Base-by-base conservation (phyloP, 1,284 basidiomycete species). In the Phaffia rhodozyma region DNA sequence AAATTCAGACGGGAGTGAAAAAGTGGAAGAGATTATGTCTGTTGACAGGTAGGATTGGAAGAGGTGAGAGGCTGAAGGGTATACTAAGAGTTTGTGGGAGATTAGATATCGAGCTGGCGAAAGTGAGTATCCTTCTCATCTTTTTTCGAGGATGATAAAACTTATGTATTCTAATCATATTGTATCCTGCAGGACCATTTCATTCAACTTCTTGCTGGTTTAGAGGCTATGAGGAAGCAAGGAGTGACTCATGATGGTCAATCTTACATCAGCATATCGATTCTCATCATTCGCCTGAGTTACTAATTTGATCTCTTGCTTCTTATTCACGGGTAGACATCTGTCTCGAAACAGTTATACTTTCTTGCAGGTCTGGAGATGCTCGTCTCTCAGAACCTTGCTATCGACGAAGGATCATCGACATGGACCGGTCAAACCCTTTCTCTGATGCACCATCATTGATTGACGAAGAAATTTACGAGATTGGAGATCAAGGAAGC, bases 401-500 rank as follows among this genome's bases (percentile, higher is more conserved):
- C 21, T 77, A 74, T 63, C 72, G 73, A 4, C 63, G 71, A 11
- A 68, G 71, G 0, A 71, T 77, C 50, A 67, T 71, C 29, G 76
- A 77, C 63, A 69, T 75, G 55, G 72, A 77, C 64, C 68, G 73
- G 20, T 76, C 76, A 0, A 76, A 77, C 58, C 73, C 71, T 1
- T 77, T 77, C 65, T 66, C 75, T 3, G 68, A 68, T 5, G 23
- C 54, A 59, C 66, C 47, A 30, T 61, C 68, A 13, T 64, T 71
- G 20, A 72, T 74, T 20, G 61, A 51, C 2, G 75, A 75, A 72
- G 72, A 29, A 67, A 72, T 64, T 5, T 51, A 48, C 3, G n/a
- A n/a, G 9, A 38, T 25, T 25, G 29, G 34, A 11, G 2, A 13
- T n/a, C 7, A 23, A 21, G 20, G 21, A 55, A 18, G 7, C 25